A percentile compares a stretch with the other conserved stretches of the same genome.
These are phyloP conservation scores for Glycyrrhiza uralensis DNA, from an alignment of 306 rosid species.

Conservation along the genomic window DNA sequence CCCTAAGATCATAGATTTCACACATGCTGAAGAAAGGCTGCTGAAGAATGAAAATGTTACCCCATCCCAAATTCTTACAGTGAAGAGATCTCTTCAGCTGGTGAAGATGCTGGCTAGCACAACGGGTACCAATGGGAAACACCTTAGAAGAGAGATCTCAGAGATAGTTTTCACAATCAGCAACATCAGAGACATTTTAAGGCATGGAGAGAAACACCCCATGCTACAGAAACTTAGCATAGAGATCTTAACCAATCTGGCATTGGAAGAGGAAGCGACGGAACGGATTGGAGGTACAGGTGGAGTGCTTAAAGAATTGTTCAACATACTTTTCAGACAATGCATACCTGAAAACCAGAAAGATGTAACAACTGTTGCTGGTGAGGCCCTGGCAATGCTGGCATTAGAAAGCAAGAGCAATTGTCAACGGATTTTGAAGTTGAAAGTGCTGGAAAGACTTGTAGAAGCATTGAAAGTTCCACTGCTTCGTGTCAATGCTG, in stretches of 20 bases:
- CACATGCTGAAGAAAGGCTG: slow-evolving; percentile 64
- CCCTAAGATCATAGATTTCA: slow-evolving; percentile 78
- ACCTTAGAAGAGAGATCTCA: slow-evolving; percentile 69
- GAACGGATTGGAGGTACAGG: slow-evolving; percentile 92
- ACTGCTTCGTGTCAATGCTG: slow-evolving; percentile 60
- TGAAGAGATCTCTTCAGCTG: slow-evolving; percentile 77
- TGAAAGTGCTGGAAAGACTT: slow-evolving; percentile 52
- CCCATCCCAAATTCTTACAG: slow-evolving; percentile 50
- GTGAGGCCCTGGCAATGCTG: slow-evolving; percentile 91
- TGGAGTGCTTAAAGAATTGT: slow-evolving; percentile 71
- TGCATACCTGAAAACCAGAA: slow-evolving; percentile 35
- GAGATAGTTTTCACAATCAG: slow-evolving; percentile 85
- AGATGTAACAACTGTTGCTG: slow-evolving; percentile 57
- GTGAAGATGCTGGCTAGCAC: slow-evolving; percentile 86
- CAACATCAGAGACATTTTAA: slow-evolving; percentile 74
- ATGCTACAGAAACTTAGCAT: slow-evolving; percentile 71
- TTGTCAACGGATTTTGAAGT: slow-evolving; percentile 58
- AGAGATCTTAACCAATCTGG: slow-evolving; percentile 75
- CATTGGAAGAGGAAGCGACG: slow-evolving; percentile 76
- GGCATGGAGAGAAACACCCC: slow-evolving; percentile 67
- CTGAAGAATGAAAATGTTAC: slow-evolving; percentile 53
- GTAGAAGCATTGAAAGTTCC: slow-evolving; percentile 53
- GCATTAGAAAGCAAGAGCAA: slow-evolving; percentile 76
- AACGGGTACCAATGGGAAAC: slow-evolving; percentile 70
- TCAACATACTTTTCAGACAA: slow-evolving; percentile 59